A percentile compares a stretch with the other conserved stretches of the same genome.
Conservation (phyloP, 208 protist genomes). For the Leishmania mexicana region DNA sequence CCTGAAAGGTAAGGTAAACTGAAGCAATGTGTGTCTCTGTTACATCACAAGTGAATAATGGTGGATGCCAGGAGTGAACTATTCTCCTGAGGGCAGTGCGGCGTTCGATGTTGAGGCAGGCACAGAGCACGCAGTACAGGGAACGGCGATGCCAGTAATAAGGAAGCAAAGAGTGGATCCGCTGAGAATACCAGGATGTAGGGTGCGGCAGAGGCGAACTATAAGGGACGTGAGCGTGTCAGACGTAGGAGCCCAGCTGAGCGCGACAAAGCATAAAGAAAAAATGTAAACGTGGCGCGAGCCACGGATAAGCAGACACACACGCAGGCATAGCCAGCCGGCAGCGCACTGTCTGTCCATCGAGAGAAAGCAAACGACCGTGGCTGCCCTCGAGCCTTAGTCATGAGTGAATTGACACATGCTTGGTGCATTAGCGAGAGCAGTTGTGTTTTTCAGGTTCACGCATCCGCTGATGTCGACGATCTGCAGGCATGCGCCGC, state of each 20-base stretch:
- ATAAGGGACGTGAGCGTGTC: neutral
- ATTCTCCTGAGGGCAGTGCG: neutral
- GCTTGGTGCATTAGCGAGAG: neutral
- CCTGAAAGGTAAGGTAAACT: neutral
- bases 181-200: neutral
- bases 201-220: neutral
- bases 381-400: neutral
- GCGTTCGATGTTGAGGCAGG: neutral
- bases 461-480: conserved; percentile 13
- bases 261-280: neutral
- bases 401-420: neutral
- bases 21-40: neutral
- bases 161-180: neutral
- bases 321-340: neutral
- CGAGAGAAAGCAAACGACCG: neutral
- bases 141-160: neutral
- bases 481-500: neutral
- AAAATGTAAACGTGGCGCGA: neutral
- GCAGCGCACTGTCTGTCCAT: neutral
- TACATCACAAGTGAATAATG: neutral
- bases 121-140: neutral
- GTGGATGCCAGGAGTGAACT: neutral
- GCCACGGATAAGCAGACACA: neutral
- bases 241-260: neutral
- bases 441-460: neutral